Evolutionary conservation across 768 basidiomycete genomes (phyloP).

Genomic region (Auriscalpium orientale): DNA sequence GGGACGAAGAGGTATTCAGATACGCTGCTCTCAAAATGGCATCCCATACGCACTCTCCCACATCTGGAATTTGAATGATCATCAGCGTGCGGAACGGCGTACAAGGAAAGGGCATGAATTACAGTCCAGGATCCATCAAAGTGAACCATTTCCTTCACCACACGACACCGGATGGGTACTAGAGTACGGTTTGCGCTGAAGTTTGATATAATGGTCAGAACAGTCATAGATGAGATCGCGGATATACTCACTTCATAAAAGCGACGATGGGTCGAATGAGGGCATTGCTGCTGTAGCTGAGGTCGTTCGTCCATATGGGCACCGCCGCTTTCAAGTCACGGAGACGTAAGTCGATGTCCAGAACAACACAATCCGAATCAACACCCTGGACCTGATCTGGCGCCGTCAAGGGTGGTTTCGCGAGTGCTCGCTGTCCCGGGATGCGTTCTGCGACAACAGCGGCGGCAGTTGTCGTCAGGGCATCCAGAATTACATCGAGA

Average conservation of each 20-base stretch:
- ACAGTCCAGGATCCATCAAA: conserved; percentile 98
- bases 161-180: conserved; percentile 87
- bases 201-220: conserved; percentile 9
- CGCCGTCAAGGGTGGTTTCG: conserved; percentile 75
- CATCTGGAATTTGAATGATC: conserved; percentile 42
- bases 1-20: conserved; percentile 6
- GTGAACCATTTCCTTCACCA: conserved; percentile 74
- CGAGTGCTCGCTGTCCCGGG: conserved; percentile 81
- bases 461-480: conserved; percentile 59
- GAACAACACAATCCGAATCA: conserved; percentile 39
- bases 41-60: conserved; percentile 73
- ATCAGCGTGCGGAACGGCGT: conserved; percentile 3
- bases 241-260: conserved; percentile 81
- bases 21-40: conserved; percentile 2
- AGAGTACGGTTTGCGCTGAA: conserved; percentile 85
- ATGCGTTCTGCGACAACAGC: conserved; percentile 55
- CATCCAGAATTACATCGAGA: conserved; percentile 82
- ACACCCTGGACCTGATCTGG: conserved; percentile 40
- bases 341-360: conserved; percentile 93
- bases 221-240: background rate
- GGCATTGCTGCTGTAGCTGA: conserved; percentile 90
- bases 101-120: conserved; percentile 25
- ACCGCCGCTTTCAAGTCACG: conserved; percentile 93
- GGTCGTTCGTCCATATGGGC: conserved; percentile 81
- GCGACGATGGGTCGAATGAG: conserved; percentile 93